Conservation (phyloP, 768 basidiomycete species). For the Serendipita sp. region DNA sequence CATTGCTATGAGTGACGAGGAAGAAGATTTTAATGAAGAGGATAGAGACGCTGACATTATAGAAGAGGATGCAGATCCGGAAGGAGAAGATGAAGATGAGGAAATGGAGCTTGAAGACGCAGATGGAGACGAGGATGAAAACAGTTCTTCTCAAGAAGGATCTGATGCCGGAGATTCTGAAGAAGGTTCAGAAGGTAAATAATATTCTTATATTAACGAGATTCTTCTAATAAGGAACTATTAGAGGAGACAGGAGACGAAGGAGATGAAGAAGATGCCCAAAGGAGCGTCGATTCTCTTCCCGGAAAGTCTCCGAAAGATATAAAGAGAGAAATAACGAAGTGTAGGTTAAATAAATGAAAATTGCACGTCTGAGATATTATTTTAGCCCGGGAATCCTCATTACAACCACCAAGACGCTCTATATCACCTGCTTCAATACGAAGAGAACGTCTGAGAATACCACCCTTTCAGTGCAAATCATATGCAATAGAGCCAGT, state of each 20-base stretch:
- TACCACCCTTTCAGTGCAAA: conserved; percentile 21
- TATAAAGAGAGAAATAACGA: not conserved
- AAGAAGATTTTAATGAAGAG: conserved; percentile 34
- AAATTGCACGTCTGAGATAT: not conserved
- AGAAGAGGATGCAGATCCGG: conserved; percentile 29
- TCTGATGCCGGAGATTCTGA: conserved; percentile 25
- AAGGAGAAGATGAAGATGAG: conserved; percentile 15
- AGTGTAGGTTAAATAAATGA: not conserved
- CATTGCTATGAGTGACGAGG: conserved; percentile 26
- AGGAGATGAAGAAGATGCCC: not conserved
- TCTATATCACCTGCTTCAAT: conserved; percentile 40
- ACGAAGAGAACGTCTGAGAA: conserved; percentile 31
- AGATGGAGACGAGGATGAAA: conserved; percentile 21
- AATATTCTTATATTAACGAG: not conserved
- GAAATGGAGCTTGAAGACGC: conserved; percentile 11
- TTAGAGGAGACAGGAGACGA: conserved; percentile 6
- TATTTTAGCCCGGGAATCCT: conserved; percentile 6
- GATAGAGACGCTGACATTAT: conserved; percentile 36
- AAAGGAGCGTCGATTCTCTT: not conserved
- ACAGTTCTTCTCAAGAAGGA: conserved; percentile 22
- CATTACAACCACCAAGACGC: conserved; percentile 13
- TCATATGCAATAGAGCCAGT: conserved; percentile 81
- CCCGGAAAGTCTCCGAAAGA: not conserved
- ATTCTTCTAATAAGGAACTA: not conserved
- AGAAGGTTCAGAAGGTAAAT: conserved; percentile 6